A percentile compares a stretch with the other conserved stretches of the same genome.
Conservation (phyloP, 2,329 filamentous ascomycete genomes). For the Microthyrium microscopicum region DNA sequence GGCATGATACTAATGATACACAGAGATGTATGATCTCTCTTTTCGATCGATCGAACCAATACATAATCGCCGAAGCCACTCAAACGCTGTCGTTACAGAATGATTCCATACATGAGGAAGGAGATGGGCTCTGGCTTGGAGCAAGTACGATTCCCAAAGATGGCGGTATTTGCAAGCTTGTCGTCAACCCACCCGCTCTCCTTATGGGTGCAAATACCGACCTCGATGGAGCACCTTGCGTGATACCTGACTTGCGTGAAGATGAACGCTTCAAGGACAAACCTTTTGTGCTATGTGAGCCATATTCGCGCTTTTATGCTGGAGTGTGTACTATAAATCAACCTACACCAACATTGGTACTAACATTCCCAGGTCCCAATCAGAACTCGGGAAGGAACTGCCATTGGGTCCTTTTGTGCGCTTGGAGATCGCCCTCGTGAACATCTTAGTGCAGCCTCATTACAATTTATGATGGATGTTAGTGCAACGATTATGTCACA, state of each 20-base stretch:
- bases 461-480: background rate
- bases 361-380: background rate
- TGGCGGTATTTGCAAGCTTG: conserved; percentile 20
- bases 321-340: background rate
- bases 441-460: background rate
- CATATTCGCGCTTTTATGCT: background rate
- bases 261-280: background rate
- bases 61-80: conserved; percentile 36
- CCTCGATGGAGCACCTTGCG: background rate
- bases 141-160: conserved; percentile 16
- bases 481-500: background rate
- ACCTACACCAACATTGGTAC: background rate
- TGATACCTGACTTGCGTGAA: background rate
- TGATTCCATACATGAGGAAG: conserved; percentile 14
- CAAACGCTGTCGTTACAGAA: conserved; percentile 26
- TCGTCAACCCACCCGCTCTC: conserved; percentile 6
- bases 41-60: conserved; percentile 29
- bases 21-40: conserved; percentile 32
- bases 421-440: background rate
- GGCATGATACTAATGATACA: too few species aligned
- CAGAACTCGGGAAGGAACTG: background rate
- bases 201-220: background rate
- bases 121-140: conserved; percentile 21
- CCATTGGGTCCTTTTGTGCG: background rate
- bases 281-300: background rate